Base-by-base conservation (phyloP, 1,284 basidiomycete genomes). In the Fomitopsis betulina region DNA sequence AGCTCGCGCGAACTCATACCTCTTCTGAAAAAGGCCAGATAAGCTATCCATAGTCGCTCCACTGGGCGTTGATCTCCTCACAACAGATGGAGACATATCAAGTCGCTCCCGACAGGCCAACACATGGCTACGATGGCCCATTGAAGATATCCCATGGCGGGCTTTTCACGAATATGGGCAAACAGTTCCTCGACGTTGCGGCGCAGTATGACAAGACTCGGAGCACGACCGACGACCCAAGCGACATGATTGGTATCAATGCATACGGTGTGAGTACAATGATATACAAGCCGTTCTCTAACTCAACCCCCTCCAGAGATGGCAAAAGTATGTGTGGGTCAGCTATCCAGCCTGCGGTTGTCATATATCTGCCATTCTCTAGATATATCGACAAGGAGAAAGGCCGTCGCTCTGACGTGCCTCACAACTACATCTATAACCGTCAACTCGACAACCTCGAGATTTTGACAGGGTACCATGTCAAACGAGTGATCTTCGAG, bases 391-490 rank as follows among this genome's bases (percentile, higher is more conserved):
- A 84, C 60, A 68, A 61, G 0, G 62, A 72, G 30, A 83, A 78
- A 0, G 86, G 86, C 32, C 77, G 65, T 51, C 81, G 86, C 10
- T 86, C 79, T 0, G 85, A 87, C 63, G 66, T 79, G 2, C 77
- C 86, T 1, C 83, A 86, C 61, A 60, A 77, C 61, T 85, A 81
- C 61, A 70, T 87, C 10, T 87, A 87, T 63, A 76, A 82, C 10
- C 38, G 55, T 8, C 52, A 64, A 25, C 60, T 63, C 21, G 58
- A 56, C 5, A 67, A 68, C 53, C 60, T 73, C 1, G 59, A 63
- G 30, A 56, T 72, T 32, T 38, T 67, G 3, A 65, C 67, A 0
- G 68, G 69, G 7, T 59, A 63, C 12, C 60, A 62, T 9, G 72
- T 71, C 8, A 69, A 70, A 57, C 62, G 67, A 9, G 59, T 73